Conservation (phyloP, 768 basidiomycete species). For the Boletus fagicola region DNA sequence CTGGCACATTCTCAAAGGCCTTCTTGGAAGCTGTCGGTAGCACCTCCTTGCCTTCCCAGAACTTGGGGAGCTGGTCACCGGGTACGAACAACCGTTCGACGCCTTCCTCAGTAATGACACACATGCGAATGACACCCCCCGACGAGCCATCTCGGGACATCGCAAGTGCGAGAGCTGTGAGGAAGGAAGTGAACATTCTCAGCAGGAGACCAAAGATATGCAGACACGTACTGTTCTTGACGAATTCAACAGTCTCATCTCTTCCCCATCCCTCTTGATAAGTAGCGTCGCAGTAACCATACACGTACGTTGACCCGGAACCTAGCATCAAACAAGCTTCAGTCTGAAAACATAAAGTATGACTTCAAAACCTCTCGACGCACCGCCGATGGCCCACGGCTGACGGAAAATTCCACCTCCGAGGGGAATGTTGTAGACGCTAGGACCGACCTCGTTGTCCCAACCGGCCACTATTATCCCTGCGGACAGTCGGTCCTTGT, state of each 20-base stretch:
- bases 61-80: conserved; percentile 82
- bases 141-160: conserved; percentile 99
- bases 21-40: conserved; percentile 39
- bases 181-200: conserved; percentile 4
- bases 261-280: conserved; percentile 89
- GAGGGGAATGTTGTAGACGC: conserved; percentile 95
- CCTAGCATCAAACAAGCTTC: conserved; percentile 41
- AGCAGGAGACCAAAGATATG: background rate
- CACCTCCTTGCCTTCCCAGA: conserved; percentile 86
- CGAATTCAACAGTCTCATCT: conserved; percentile 90
- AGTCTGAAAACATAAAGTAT: background rate
- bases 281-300: conserved; percentile 99
- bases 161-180: conserved; percentile 82
- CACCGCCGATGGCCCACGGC: conserved; percentile 98
- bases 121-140: conserved; percentile 96
- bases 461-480: conserved; percentile 99
- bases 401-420: conserved; percentile 97
- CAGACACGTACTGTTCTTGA: conserved; percentile 86
- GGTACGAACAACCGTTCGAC: conserved; percentile 93
- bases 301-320: conserved; percentile 96
- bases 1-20: conserved; percentile 23
- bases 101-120: conserved; percentile 88
- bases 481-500: conserved; percentile 85
- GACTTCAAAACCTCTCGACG: conserved; percentile 19
- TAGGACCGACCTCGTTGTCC: conserved; percentile 88